phyloP scores from a whole-genome alignment of 108 stramenopile genomes.

The Schizochytrium sp. region DNA sequence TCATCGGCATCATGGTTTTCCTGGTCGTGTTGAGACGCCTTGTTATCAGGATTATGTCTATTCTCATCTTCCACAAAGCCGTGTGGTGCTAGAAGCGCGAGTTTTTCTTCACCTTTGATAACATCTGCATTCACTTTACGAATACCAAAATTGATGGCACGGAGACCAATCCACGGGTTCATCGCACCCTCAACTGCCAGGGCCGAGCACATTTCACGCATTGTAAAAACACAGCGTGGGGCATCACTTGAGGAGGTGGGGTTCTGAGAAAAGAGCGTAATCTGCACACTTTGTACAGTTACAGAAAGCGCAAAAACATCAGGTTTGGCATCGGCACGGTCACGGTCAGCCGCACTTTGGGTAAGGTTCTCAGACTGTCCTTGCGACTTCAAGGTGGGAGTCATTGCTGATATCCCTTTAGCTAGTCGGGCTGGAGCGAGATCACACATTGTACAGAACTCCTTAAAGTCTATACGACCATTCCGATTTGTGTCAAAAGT shows the following conservation, averaged over 20 bases:
- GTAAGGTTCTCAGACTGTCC: too few relatives aligned
- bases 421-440: conserved; percentile 27
- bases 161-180: not conserved
- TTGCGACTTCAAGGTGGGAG: too few relatives aligned
- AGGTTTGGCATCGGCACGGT: not conserved
- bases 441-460: conserved; percentile 56
- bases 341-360: too few relatives aligned
- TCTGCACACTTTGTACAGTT: not conserved
- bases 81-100: not conserved
- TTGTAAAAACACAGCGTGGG: not conserved
- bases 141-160: not conserved
- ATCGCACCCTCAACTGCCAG: conserved; percentile 1
- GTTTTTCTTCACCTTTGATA: not conserved
- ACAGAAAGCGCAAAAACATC: conserved; percentile 24
- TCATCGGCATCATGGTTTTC: not conserved
- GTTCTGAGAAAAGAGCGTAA: not conserved
- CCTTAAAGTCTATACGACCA: conserved; percentile 38
- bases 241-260: not conserved
- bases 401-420: too few relatives aligned
- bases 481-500: conserved; percentile 39
- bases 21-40: not conserved
- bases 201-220: not conserved
- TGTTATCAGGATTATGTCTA: not conserved
- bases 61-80: not conserved
- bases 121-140: not conserved